Conservation (phyloP, 305 asterid species). For the Fraxinus nigra region DNA sequence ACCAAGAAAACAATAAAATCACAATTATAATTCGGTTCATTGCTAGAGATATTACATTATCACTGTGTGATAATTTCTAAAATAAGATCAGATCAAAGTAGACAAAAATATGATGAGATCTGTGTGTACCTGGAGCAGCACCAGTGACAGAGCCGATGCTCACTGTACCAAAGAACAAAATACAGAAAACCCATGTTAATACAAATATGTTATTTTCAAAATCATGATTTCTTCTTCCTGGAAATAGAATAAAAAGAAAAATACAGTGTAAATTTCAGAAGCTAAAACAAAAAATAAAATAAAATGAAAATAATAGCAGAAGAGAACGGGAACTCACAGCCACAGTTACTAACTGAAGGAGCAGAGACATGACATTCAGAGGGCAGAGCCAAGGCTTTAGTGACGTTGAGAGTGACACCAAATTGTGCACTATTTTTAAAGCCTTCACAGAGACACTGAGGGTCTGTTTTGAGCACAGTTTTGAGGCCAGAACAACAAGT, state of each 20-base stretch:
- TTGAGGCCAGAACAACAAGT: constrained; percentile 78
- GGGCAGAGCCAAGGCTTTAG: constrained; percentile 74
- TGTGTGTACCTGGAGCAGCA: constrained; percentile 5
- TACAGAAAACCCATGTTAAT: not conserved
- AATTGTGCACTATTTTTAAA: constrained; percentile 79
- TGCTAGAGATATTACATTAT: no score
- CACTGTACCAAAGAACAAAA: not conserved
- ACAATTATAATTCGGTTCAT: no score
- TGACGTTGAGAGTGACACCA: constrained; percentile 63
- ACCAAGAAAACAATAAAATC: no score
- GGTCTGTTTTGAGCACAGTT: constrained; percentile 57
- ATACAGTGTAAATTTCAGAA: no score
- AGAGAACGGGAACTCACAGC: constrained; percentile 38
- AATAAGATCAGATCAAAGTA: no score
- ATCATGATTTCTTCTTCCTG: no score
- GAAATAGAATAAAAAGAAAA: no score
- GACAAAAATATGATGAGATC: not conserved
- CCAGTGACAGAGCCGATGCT: not conserved
- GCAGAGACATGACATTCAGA: constrained; percentile 73
- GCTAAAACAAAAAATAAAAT: no score
- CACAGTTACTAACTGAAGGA: constrained; percentile 65
- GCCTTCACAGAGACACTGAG: constrained; percentile 73
- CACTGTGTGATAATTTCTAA: no score
- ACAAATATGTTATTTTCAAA: not conserved
- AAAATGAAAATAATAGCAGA: not conserved